Evolutionary conservation across 2,329 filamentous ascomycete species (phyloP).

Genomic region (Penicillium sp.): DNA sequence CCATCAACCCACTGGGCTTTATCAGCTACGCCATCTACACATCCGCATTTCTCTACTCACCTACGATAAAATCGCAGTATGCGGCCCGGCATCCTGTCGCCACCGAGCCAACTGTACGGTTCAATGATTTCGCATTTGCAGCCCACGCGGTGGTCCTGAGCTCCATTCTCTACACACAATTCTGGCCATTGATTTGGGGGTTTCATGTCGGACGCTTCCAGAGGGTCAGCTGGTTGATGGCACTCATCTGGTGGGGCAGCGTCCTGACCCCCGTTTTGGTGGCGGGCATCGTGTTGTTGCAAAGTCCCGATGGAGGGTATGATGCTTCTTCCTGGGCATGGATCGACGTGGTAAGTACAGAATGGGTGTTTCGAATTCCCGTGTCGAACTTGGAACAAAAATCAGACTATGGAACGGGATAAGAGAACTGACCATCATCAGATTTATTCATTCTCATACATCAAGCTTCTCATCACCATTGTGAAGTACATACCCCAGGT

Average conservation of each 20-base stretch:
- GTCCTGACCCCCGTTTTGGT: slow-evolving; percentile 48
- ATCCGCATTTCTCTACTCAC: slow-evolving; percentile 73
- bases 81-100: slow-evolving; percentile 72
- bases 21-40: slow-evolving; percentile 74
- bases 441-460: slow-evolving; percentile 74
- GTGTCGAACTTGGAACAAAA: background rate
- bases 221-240: slow-evolving; percentile 61
- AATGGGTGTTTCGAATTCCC: background rate
- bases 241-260: slow-evolving; percentile 70
- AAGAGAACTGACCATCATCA: slow-evolving; percentile 24
- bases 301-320: slow-evolving; percentile 45
- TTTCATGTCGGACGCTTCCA: slow-evolving; percentile 63
- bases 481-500: slow-evolving; percentile 93
- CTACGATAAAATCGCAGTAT: slow-evolving; percentile 77
- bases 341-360: slow-evolving; percentile 60
- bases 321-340: slow-evolving; percentile 59
- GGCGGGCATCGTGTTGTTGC: slow-evolving; percentile 44
- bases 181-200: slow-evolving; percentile 71
- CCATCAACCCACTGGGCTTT: slow-evolving; percentile 65
- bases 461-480: slow-evolving; percentile 85
- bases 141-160: slow-evolving; percentile 76
- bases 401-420: no score
- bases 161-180: slow-evolving; percentile 73
- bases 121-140: slow-evolving; percentile 90
- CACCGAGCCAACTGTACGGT: slow-evolving; percentile 77